Conservation (phyloP, 306 rosid genomes). For the Castanea mollissima region DNA sequence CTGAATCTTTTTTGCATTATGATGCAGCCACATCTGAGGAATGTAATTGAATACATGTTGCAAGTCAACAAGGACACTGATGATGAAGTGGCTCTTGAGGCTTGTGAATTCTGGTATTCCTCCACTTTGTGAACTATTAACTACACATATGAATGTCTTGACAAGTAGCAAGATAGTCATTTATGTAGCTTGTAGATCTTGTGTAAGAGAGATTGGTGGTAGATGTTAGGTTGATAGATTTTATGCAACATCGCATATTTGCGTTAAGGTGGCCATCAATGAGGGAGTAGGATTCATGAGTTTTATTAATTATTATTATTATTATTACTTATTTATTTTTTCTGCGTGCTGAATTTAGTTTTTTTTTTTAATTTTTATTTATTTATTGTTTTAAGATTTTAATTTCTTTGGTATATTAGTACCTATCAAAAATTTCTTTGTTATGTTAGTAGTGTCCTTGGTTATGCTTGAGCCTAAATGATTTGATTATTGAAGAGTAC, state of each 20-base stretch:
- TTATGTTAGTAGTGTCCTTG: neutral
- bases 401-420: neutral
- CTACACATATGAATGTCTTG: conserved; percentile 1
- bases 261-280: neutral
- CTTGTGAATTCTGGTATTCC: conserved; percentile 98
- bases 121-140: conserved; percentile 9
- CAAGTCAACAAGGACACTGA: conserved; percentile 94
- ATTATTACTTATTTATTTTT: neutral
- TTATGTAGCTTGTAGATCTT: conserved; percentile 17
- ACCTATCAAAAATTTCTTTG: neutral
- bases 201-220: conserved; percentile 8
- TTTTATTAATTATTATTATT: neutral
- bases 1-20: conserved; percentile 32
- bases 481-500: neutral
- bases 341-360: neutral
- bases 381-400: neutral
- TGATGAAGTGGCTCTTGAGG: conserved; percentile 97
- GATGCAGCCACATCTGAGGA: conserved; percentile 85
- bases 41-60: conserved; percentile 88
- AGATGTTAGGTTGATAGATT: neutral
- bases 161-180: conserved; percentile 14
- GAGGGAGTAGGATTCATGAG: neutral
- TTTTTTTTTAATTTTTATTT: neutral
- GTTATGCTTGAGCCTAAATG: neutral
- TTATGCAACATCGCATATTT: neutral